Conservation (phyloP, 805 yeast genomes). For the Kluyveromyces dobzhanskii region DNA sequence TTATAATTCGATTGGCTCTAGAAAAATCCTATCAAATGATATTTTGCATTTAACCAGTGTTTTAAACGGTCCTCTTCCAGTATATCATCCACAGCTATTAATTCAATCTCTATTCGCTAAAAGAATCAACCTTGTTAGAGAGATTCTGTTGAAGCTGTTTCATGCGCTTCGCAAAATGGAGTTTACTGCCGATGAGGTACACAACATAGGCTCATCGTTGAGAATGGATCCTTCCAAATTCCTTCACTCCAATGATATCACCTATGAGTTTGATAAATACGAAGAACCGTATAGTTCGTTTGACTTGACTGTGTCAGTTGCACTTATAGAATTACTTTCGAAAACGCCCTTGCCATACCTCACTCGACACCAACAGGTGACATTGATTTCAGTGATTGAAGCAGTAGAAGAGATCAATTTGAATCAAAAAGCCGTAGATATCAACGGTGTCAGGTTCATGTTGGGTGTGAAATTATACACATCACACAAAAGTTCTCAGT, state of each 20-base stretch:
- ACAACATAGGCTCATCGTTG: slow-evolving; percentile 25
- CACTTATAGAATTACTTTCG: slow-evolving; percentile 52
- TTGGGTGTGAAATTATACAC: slow-evolving; percentile 64
- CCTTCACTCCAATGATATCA: slow-evolving; percentile 14
- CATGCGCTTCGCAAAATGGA: slow-evolving; percentile 47
- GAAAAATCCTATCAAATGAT: slow-evolving; percentile 43
- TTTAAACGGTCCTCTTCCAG: slow-evolving; percentile 81
- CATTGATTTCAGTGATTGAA: slow-evolving; percentile 61
- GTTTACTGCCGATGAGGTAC: slow-evolving; percentile 29
- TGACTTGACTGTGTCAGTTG: slow-evolving; percentile 34
- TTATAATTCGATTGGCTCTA: slow-evolving; percentile 46
- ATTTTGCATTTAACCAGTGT: slow-evolving; percentile 67
- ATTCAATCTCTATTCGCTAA: slow-evolving; percentile 66
- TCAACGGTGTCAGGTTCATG: slow-evolving; percentile 62
- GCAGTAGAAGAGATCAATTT: slow-evolving; percentile 50
- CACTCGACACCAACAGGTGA: slow-evolving; percentile 87
- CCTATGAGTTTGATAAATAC: slow-evolving; percentile 19
- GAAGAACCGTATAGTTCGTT: slow-evolving; percentile 37
- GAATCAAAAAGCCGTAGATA: slow-evolving; percentile 28
- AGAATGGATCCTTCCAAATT: slow-evolving; percentile 25
- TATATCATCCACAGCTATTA: slow-evolving; percentile 84
- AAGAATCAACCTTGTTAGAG: slow-evolving; percentile 45
- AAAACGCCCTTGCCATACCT: slow-evolving; percentile 65
- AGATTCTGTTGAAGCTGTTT: slow-evolving; percentile 47
- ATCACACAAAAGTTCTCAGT: slow-evolving; percentile 42